These are phyloP conservation scores for Mycena sp. DNA, from an alignment of 1,284 basidiomycete species.

Conservation along the genomic window DNA sequence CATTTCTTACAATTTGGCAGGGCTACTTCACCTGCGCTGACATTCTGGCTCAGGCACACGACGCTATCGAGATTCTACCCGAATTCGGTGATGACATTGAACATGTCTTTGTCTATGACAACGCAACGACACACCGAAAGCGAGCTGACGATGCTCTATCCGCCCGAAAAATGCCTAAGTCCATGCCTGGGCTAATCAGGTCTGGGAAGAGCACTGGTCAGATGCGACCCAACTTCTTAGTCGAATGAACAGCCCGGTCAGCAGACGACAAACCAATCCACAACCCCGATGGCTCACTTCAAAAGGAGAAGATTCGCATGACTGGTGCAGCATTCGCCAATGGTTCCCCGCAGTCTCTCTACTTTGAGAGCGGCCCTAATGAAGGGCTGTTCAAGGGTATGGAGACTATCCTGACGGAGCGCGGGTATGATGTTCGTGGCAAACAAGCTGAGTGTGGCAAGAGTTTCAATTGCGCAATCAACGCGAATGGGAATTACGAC, in stretches of 20 bases:
- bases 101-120: conserved; percentile 51
- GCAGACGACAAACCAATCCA: conserved; percentile 38
- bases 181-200: neutral
- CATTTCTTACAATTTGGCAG: conserved; percentile 35
- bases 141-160: conserved; percentile 44
- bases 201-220: conserved; percentile 38
- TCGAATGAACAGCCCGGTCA: conserved; percentile 31
- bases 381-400: conserved; percentile 14
- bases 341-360: neutral
- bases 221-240: conserved; percentile 30
- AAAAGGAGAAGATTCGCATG: conserved; percentile 36
- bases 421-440: conserved; percentile 34
- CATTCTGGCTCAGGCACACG: conserved; percentile 42
- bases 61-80: conserved; percentile 48
- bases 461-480: conserved; percentile 35
- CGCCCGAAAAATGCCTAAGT: conserved; percentile 20
- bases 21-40: conserved; percentile 50
- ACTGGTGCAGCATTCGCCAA: neutral
- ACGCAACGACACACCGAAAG: conserved; percentile 50
- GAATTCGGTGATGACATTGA: conserved; percentile 41
- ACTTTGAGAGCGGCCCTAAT: neutral
- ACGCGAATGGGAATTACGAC: neutral
- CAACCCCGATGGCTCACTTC: conserved; percentile 41
- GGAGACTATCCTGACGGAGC: conserved; percentile 1
- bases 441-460: conserved; percentile 40